Evolutionary conservation across 78 protist genomes (phyloP).

Genomic region (Pigoraptor vietnamica): DNA sequence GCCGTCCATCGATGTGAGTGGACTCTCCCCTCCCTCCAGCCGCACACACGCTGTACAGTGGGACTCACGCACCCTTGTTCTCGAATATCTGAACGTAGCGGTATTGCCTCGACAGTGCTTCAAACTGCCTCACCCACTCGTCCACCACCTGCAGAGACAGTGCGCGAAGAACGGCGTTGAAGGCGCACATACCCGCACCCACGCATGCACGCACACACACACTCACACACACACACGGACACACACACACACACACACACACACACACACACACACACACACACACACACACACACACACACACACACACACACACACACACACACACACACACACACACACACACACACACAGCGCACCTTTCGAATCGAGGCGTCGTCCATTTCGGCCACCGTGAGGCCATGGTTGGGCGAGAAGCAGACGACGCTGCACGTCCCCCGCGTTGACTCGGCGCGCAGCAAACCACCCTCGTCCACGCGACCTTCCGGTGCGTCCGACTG

Average conservation of each 20-base stretch:
- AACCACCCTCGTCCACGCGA: not conserved
- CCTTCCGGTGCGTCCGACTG: slow-evolving; percentile 13
- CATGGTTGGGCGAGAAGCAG: slow-evolving; percentile 45
- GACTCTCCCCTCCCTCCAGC: too few relatives aligned
- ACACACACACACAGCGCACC: not conserved
- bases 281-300: not conserved
- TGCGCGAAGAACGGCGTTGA: too few relatives aligned
- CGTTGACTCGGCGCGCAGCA: not conserved
- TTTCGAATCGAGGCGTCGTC: not conserved
- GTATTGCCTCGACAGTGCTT: not conserved
- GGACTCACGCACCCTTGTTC: slow-evolving; percentile 16
- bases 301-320: not conserved
- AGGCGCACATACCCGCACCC: too few relatives aligned
- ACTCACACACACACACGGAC: not conserved
- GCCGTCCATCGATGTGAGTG: too few relatives aligned
- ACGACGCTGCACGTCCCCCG: slow-evolving; percentile 33
- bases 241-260: not conserved
- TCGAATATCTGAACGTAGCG: slow-evolving; percentile 41
- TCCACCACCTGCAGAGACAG: slow-evolving; percentile 19
- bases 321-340: not conserved
- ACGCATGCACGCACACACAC: not conserved
- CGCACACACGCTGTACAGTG: too few relatives aligned
- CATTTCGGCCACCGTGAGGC: slow-evolving; percentile 27
- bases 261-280: too few relatives aligned
- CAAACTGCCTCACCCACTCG: slow-evolving; percentile 13